Evolutionary conservation across 768 basidiomycete genomes (phyloP), one percentile per base, ranked within the genome.

Genomic region (Mycena galopus): DNA sequence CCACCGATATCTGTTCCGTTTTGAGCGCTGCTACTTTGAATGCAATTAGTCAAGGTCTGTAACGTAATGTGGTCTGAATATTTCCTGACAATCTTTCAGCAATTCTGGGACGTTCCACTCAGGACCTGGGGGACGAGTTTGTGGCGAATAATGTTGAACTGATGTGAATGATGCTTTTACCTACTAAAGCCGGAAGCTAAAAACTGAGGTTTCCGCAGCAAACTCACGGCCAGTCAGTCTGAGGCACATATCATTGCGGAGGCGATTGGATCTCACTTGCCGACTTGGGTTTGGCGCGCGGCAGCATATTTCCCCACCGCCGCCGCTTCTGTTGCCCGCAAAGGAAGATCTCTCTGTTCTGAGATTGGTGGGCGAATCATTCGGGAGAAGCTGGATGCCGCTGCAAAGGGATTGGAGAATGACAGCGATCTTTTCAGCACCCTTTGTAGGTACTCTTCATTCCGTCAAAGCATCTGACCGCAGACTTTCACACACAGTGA

Each of bases 11-110:
- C 3, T 67, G 19, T n/a, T 58, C 67, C 3, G 10, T 69, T 3
- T 50, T 61, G 2, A 32, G 50, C 4, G 21, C 23, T 7, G 67
- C 67, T 2, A 56, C 59, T 19, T 32, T 69, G 9, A n/a, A 33
- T 4, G 35, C 59, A 23, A 29, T 56, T 25, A 62, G 67, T 29
- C 57, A 69, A 69, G 67, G 67, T 69, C 2, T 0, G 35, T 7
- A 16, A n/a, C 19, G 14, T 30, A 29, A 35, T 14, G 8, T n/a
- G 8, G n/a, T n/a, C 23, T 8, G 9, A 10, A 11, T 11, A 19
- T 25, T 23, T 35, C 8, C 30, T 16, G 2, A 66, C 12, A 21
- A 9, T 10, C 27, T 9, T 14, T 14, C 9, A 69, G 67, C 51
- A 3, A 30, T 60, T 19, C 19, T 62, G 2, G 67, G 67, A 2